A percentile compares a stretch with the other conserved stretches of the same genome.
Evolutionary conservation across 2,329 filamentous ascomycete species (phyloP).

Genomic region (Fusarium coicis): DNA sequence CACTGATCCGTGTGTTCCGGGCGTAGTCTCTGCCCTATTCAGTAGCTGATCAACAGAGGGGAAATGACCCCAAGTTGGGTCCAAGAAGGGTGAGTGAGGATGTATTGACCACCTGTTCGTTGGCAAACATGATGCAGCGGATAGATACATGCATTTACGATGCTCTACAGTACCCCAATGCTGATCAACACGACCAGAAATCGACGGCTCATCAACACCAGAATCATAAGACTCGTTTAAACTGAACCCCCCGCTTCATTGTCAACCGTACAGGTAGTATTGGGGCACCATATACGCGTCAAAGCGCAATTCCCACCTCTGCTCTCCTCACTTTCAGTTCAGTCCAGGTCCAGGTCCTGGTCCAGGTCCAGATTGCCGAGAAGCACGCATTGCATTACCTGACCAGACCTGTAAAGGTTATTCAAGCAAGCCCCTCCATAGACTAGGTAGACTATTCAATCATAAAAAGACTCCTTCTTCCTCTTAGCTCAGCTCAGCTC

Average conservation of each 20-base stretch:
- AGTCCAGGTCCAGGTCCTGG: neutral
- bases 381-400: neutral
- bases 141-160: conserved; percentile 3
- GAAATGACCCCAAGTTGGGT: neutral
- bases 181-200: neutral
- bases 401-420: neutral
- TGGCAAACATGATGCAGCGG: neutral
- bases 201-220: neutral
- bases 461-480: neutral
- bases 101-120: conserved; percentile 4
- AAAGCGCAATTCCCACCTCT: conserved; percentile 18
- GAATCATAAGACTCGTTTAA: neutral
- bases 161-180: neutral
- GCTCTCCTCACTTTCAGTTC: neutral
- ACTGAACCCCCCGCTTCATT: neutral
- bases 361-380: conserved; percentile 19
- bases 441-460: neutral
- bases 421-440: neutral
- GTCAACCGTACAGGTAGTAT: neutral
- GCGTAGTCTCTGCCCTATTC: neutral
- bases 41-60: neutral
- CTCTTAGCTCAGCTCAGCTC: neutral
- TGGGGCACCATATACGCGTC: conserved; percentile 9
- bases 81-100: neutral
- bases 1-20: neutral